Conservation (phyloP, 2,329 filamentous ascomycete genomes). For the Neofusicoccum sp. region DNA sequence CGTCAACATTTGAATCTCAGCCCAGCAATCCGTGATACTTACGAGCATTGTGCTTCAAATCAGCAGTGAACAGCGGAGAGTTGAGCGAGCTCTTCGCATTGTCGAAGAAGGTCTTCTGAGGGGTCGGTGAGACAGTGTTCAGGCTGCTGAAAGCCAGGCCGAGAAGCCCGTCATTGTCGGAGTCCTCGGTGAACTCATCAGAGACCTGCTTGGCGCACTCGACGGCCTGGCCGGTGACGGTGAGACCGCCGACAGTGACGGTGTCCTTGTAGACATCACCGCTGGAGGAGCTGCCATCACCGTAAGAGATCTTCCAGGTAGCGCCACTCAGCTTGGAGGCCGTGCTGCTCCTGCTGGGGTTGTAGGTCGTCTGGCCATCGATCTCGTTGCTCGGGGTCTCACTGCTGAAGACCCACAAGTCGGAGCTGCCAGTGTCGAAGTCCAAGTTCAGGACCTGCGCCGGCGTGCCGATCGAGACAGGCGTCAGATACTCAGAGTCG, state of each 20-base stretch:
- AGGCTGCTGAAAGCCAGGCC: constrained; percentile 60
- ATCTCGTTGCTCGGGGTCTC: not conserved
- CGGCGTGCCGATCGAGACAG: constrained; percentile 58
- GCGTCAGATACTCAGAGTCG: constrained; percentile 43
- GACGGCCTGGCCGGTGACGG: constrained; percentile 61
- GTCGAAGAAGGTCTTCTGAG: constrained; percentile 60
- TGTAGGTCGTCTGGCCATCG: constrained; percentile 58
- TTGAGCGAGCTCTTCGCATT: constrained; percentile 54
- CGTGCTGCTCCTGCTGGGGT: constrained; percentile 44
- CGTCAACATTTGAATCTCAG: not conserved
- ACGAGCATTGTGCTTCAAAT: constrained; percentile 51
- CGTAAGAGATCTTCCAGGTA: constrained; percentile 63
- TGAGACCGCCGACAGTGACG: constrained; percentile 60
- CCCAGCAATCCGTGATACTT: constrained; percentile 5
- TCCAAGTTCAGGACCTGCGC: constrained; percentile 52
- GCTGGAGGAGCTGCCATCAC: constrained; percentile 62
- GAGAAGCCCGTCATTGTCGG: constrained; percentile 57
- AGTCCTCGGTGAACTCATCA: constrained; percentile 42
- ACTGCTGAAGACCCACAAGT: constrained; percentile 51
- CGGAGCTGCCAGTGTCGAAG: constrained; percentile 68
- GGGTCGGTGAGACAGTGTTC: constrained; percentile 54
- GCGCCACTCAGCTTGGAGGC: constrained; percentile 29
- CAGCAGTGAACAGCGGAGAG: constrained; percentile 57
- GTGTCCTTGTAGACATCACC: constrained; percentile 66
- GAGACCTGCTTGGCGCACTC: constrained; percentile 63